Percentiles rank a stretch among this genome's conserved stretches.
Evolutionary conservation across 2,329 filamentous ascomycete genomes (phyloP).

Genomic region (Monilinia fructigena): DNA sequence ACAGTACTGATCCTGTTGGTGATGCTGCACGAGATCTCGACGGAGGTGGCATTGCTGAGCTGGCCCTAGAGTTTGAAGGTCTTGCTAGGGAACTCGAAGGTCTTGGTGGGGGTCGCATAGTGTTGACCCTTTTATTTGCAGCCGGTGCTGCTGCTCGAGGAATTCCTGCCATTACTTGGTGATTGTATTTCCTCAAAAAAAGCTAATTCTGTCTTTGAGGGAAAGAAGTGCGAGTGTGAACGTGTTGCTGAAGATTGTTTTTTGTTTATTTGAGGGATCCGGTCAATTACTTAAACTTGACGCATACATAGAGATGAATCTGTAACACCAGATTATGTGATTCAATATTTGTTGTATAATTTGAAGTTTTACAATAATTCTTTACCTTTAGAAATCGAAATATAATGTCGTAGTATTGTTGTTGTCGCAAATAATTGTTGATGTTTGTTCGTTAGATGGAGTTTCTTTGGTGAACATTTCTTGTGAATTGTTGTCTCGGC

Average conservation of each 20-base stretch:
- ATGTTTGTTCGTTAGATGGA: neutral
- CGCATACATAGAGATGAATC: neutral
- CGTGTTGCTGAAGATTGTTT: conserved; percentile 6
- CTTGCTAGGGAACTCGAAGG: conserved; percentile 45
- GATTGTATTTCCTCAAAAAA: conserved; percentile 19
- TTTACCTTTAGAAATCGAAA: neutral
- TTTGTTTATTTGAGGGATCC: conserved; percentile 3
- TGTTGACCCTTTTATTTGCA: conserved; percentile 49
- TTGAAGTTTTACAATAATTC: neutral
- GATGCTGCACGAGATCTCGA: conserved; percentile 48
- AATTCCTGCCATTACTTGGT: conserved; percentile 51
- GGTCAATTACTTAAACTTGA: neutral
- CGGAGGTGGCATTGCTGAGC: conserved; percentile 41
- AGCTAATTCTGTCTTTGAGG: neutral
- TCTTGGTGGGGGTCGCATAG: conserved; percentile 54
- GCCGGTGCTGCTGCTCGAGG: conserved; percentile 50
- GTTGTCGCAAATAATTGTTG: conserved; percentile 10
- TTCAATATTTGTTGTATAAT: neutral
- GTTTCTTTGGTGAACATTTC: conserved; percentile 13
- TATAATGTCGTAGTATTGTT: neutral
- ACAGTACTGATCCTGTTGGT: conserved; percentile 67
- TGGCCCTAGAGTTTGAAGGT: conserved; percentile 43
- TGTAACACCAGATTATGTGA: neutral
- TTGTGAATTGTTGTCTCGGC: conserved; percentile 1
- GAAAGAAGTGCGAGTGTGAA: conserved; percentile 5